phyloP scores from a whole-genome alignment of 805 yeast species.

The Candida qinlingensis region DNA sequence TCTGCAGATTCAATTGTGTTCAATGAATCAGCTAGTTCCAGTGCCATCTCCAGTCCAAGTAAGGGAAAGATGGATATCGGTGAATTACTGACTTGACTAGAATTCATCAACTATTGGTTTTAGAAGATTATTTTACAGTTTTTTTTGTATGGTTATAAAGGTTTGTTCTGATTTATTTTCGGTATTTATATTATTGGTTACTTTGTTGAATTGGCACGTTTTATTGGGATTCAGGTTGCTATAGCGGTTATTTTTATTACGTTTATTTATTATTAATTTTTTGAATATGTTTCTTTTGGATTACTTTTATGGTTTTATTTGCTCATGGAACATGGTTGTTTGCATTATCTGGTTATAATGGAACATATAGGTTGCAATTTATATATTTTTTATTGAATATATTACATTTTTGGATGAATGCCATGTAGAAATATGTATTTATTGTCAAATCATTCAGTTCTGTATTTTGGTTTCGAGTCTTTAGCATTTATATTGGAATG shows the following conservation, averaged over 20 bases:
- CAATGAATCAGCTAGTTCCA: not conserved
- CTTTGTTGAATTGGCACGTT: not conserved
- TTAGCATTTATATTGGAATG: not conserved
- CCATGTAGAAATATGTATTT: no score
- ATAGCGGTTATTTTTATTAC: no score
- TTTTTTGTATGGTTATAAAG: not conserved
- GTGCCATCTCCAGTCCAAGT: not conserved
- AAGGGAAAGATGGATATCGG: constrained; percentile 18
- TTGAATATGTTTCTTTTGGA: no score
- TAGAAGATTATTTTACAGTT: not conserved
- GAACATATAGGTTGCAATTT: not conserved
- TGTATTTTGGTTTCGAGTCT: constrained; percentile 12
- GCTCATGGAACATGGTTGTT: no score
- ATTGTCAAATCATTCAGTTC: constrained; percentile 14
- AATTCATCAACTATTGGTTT: not conserved
- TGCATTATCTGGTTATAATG: not conserved
- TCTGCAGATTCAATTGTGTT: constrained; percentile 3
- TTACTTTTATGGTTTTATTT: no score
- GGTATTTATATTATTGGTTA: not conserved
- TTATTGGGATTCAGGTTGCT: no score
- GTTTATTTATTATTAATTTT: no score
- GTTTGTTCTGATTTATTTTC: not conserved
- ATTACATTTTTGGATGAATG: no score
- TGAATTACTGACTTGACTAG: constrained; percentile 11
- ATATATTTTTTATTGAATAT: no score